These are phyloP conservation scores for Seiridium unicorne DNA, from an alignment of 2,329 filamentous ascomycete genomes.

Conservation along the genomic window DNA sequence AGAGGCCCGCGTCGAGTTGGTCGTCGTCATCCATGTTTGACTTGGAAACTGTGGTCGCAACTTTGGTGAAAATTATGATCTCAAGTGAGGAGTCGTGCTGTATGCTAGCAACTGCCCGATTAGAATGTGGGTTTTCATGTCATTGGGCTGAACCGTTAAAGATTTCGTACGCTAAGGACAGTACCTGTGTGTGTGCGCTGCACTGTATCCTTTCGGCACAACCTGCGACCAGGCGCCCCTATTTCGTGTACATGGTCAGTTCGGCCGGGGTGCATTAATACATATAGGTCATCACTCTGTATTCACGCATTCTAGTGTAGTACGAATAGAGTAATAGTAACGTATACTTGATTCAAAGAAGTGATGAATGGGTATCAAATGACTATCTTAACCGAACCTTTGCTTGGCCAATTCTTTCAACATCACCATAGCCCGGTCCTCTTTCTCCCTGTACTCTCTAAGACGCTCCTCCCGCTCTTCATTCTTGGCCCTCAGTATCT, in stretches of 20 bases:
- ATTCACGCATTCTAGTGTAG: not conserved
- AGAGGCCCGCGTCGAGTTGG: slow-evolving; percentile 52
- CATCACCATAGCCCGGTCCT: slow-evolving; percentile 82
- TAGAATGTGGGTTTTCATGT: slow-evolving; percentile 1
- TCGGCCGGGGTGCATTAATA: too few species aligned
- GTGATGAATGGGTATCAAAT: not conserved
- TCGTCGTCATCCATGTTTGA: slow-evolving; percentile 26
- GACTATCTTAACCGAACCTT: slow-evolving; percentile 61
- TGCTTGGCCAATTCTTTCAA: slow-evolving; percentile 75
- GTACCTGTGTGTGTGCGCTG: not conserved
- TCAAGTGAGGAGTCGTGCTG: not conserved
- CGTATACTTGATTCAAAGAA: not conserved
- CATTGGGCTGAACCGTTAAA: not conserved
- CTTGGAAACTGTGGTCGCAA: not conserved
- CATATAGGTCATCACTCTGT: too few species aligned
- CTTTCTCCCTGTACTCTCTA: slow-evolving; percentile 68
- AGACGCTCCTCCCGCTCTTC: slow-evolving; percentile 80
- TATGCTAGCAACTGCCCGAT: not conserved
- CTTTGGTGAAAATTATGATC: not conserved
- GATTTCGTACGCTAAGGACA: slow-evolving; percentile 3
- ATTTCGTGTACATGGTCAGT: too few species aligned
- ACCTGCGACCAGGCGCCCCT: not conserved
- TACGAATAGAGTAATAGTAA: too few species aligned
- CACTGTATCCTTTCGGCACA: not conserved
- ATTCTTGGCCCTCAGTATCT: slow-evolving; percentile 69